Percentiles rank a stretch among this genome's conserved stretches.
Conservation (phyloP, 2,329 filamentous ascomycete species). For the Podosphaera leucotricha region DNA sequence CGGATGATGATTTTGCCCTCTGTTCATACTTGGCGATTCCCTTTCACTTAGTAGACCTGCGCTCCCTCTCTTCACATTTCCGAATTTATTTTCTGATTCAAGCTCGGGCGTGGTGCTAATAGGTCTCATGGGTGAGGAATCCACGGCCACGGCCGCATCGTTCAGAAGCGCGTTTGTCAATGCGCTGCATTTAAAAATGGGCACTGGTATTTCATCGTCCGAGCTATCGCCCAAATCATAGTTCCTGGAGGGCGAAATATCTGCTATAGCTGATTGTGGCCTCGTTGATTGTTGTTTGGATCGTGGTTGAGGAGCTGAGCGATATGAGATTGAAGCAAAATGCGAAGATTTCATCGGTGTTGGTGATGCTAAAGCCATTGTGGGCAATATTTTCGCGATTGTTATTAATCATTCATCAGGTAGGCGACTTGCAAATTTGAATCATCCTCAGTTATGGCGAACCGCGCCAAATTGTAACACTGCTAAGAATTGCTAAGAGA, state of each 20-base stretch:
- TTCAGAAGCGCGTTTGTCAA: slow-evolving; percentile 68
- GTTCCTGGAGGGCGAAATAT: slow-evolving; percentile 16
- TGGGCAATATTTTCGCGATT: background rate
- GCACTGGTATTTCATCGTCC: slow-evolving; percentile 77
- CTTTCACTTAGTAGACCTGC: background rate
- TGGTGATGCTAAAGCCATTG: slow-evolving; percentile 30
- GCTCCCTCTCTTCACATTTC: slow-evolving; percentile 1
- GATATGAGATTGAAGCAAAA: slow-evolving; percentile 23
- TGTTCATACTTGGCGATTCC: slow-evolving; percentile 2
- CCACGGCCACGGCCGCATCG: slow-evolving; percentile 22
- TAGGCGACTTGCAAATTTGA: background rate
- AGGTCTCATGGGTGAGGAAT: slow-evolving; percentile 7
- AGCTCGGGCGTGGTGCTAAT: slow-evolving; percentile 6
- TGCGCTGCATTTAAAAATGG: slow-evolving; percentile 70
- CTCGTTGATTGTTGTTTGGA: slow-evolving; percentile 26
- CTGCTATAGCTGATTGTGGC: slow-evolving; percentile 13
- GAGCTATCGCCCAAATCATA: slow-evolving; percentile 56
- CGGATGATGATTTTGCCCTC: slow-evolving; percentile 12
- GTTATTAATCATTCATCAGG: background rate
- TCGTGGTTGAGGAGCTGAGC: slow-evolving; percentile 26
- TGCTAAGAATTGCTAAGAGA: background rate
- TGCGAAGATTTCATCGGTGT: slow-evolving; percentile 28
- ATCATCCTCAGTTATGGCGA: background rate
- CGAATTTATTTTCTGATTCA: slow-evolving; percentile 1
- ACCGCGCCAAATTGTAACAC: background rate